phyloP scores from a whole-genome alignment of 2,329 filamentous ascomycete genomes.

The Fusarium sp. region DNA sequence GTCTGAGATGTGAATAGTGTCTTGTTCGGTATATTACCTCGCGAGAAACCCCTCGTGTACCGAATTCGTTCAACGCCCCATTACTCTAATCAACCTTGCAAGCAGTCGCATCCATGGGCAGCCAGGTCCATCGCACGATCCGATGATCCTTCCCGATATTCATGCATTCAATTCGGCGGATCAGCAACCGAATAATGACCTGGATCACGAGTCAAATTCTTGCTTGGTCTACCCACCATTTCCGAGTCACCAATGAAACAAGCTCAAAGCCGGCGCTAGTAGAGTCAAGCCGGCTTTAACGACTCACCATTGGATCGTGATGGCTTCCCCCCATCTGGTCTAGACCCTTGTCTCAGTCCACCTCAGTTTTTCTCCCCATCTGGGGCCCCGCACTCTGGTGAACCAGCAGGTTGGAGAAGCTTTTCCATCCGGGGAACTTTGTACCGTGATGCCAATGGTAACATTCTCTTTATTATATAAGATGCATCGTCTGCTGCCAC shows the following conservation, averaged over 20 bases:
- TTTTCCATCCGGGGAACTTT: background rate
- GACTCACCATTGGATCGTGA: background rate
- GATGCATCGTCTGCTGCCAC: background rate
- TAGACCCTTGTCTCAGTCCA: background rate
- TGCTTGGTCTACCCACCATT: background rate
- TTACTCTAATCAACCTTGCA: background rate
- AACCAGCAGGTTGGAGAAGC: conserved; percentile 1
- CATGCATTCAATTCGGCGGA: conserved; percentile 2
- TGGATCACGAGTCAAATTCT: background rate
- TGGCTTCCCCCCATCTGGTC: background rate
- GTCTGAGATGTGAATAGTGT: background rate
- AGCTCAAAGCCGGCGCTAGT: background rate
- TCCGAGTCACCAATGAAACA: background rate
- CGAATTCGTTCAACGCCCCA: too few species aligned
- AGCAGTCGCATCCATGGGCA: too few species aligned
- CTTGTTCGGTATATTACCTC: background rate
- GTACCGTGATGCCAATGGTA: background rate
- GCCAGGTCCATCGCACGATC: background rate
- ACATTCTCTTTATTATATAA: background rate
- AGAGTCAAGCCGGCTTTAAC: background rate
- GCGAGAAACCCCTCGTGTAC: background rate
- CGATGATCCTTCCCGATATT: background rate
- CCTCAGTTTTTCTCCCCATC: background rate
- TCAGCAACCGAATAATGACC: background rate
- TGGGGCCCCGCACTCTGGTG: conserved; percentile 15